Evolutionary conservation across 805 yeast species (phyloP), one percentile per base, ranked within the genome.

Genomic region (Lachancea sp.): DNA sequence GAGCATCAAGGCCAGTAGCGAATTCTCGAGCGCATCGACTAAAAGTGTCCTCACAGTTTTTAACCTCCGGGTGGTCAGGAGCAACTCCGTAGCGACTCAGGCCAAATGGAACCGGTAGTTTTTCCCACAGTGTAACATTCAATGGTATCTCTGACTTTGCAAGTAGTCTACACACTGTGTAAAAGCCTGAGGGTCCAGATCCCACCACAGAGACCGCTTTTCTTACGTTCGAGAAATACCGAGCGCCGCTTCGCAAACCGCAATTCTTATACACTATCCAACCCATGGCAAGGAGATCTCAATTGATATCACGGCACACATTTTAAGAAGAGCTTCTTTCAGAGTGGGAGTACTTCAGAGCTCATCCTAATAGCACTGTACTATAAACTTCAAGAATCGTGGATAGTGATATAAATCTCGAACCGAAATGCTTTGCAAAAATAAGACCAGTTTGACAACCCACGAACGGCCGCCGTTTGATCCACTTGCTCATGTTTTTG

Each of bases 51-150:
- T 71, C 75, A 55, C 93, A 85, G 48, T 81, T 81, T 62, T 90
- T 91, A 27, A 93, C 98, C 57, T 93, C 98, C 0, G 96, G 96
- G 65, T 93, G 97, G 65, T 93, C 99, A 2, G 99, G 99, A 0
- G 99, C 97, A n/a, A 93, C 98, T 1, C 99, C 99, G 60, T 77
- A 90, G 30, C 99, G 67, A 35, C 90, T 81, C 29, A 93, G 71
- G 0, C 99, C 99, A 67, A 75, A 91, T 0, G 99, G 99, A 6
- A 89, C 81, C 0, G 97, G 96, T 20, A 81, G 68, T 50, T 78
- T 74, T 58, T 93, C 99, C 69, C 81, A 89, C 63, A 91, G 72
- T 49, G 87, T 93, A 3, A 90, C 72, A 46, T 73, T 62, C 15
- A 70, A 59, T 7, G 68, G 66, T 0, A 68, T 47, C 3, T 67